Percentiles rank a stretch among this genome's conserved stretches.
Conservation (phyloP, 2,329 filamentous ascomycete genomes). For the Microcyclosporella mali region DNA sequence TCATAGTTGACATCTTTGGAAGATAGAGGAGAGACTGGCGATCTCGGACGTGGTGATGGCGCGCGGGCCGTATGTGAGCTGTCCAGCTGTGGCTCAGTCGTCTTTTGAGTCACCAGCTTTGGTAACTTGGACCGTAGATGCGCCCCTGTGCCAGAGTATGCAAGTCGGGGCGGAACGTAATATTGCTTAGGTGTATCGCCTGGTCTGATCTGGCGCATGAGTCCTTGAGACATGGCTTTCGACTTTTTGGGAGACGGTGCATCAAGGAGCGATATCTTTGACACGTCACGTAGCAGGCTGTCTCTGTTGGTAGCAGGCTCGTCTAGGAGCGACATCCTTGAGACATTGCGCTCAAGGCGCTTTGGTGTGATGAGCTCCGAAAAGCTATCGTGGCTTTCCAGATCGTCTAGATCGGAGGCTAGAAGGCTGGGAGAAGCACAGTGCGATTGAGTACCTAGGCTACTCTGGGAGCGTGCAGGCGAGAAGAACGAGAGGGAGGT, state of each 20-base stretch:
- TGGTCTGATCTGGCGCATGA: conserved; percentile 23
- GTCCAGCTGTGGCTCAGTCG: not conserved
- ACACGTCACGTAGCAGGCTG: not conserved
- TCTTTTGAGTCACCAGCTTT: conserved; percentile 4
- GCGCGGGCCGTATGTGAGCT: not conserved
- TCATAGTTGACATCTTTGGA: conserved; percentile 1
- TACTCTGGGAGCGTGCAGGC: conserved; percentile 2
- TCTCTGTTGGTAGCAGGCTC: not conserved
- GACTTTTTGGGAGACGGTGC: not conserved
- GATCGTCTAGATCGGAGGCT: conserved; percentile 18
- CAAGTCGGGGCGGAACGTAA: conserved; percentile 20
- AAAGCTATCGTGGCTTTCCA: conserved; percentile 28
- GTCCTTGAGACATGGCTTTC: conserved; percentile 12
- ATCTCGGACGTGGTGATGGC: not conserved
- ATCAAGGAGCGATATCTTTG: conserved; percentile 1
- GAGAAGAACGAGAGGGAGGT: conserved; percentile 3
- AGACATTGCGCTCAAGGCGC: conserved; percentile 10
- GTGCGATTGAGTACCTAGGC: conserved; percentile 7
- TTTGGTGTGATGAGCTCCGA: conserved; percentile 24
- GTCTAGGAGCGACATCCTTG: conserved; percentile 15
- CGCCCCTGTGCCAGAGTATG: conserved; percentile 11
- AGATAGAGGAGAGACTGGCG: conserved; percentile 10
- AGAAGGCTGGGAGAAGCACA: conserved; percentile 4
- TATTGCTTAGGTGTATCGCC: conserved; percentile 26
- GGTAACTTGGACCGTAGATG: conserved; percentile 13